Base-by-base conservation (phyloP, 2,329 filamentous ascomycete genomes). In the Chaetomium sp. region DNA sequence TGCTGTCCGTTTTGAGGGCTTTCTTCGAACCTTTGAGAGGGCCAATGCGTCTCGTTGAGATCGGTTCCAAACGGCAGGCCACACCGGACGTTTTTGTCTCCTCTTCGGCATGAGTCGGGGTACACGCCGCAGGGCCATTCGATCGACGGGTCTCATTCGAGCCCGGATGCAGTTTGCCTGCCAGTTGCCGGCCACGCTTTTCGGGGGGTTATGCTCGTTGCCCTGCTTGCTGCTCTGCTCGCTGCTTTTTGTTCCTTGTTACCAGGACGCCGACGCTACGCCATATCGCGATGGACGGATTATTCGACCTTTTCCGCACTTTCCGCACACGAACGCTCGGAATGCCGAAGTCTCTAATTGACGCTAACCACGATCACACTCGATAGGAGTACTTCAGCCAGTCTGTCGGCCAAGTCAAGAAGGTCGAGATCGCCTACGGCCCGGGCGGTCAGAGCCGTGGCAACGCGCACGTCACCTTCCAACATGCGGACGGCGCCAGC, bases 361-460 rank as follows among this genome's bases (percentile, higher is more conserved):
- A 68, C 87, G 68, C 88, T 87, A 90, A 84, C 90, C 85, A 74
- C 76, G 71, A 68, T 73, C 77, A 78, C 72, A 73, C 74, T 72
- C 74, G 76, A 74, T 90, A 99, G 94, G 94, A 99, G 77, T 99
- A 97, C 75, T 97, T 99, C 73, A 76, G 80, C 69, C 87, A 89
- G 69, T 87, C 89, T 66, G 85, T 96, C 71, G 92, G 91, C 65
- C 83, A 88, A 61, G 89, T 97, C 74, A 96, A 95, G 81, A 87
- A 82, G 73, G 89, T 95, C 62, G 86, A 94, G 65, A 79, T 99
- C 66, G 90, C 89, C 51, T 99, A 99, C 75, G 94, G 92, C 67
- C 89, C 92, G 62, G 90, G 89, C 70, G 92, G 92, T 62, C 83
- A 86, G 65, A 96, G 91, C 80, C 89, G 91, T 69, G 94, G 94